A percentile compares a stretch with the other conserved stretches of the same genome.
These are phyloP conservation scores for Colletotrichum musicola DNA, from an alignment of 2,329 filamentous ascomycete genomes.

Conservation along the genomic window DNA sequence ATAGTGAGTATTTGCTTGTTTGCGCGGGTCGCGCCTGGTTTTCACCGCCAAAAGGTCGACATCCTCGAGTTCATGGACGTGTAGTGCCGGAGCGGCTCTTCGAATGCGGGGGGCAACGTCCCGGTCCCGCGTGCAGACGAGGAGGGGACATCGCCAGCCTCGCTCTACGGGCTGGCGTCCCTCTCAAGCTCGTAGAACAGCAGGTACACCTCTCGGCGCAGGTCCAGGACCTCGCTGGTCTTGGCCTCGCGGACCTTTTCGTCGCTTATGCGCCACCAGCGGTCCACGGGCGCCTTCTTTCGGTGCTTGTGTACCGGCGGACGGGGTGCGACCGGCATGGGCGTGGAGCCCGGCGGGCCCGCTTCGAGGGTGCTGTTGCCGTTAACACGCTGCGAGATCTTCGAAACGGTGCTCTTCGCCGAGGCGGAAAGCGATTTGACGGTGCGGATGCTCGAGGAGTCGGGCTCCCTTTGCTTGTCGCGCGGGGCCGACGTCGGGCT, in stretches of 20 bases:
- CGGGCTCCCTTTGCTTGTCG: constrained; percentile 57
- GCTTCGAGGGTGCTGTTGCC: constrained; percentile 37
- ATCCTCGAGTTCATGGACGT: constrained; percentile 21
- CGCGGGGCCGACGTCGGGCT: constrained; percentile 42
- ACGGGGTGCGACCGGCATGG: constrained; percentile 40
- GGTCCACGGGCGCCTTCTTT: constrained; percentile 72
- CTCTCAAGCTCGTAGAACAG: constrained; percentile 93
- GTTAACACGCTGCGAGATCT: constrained; percentile 56
- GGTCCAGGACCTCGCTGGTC: constrained; percentile 88
- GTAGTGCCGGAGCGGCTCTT: constrained; percentile 21
- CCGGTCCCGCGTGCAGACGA: constrained; percentile 14
- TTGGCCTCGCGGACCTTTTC: constrained; percentile 96
- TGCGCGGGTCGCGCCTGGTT: too few species aligned
- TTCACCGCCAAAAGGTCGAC: constrained; percentile 28
- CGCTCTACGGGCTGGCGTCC: constrained; percentile 43
- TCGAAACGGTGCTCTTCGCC: constrained; percentile 66
- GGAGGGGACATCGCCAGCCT: constrained; percentile 37
- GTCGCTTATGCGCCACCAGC: constrained; percentile 98
- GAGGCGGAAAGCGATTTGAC: constrained; percentile 70
- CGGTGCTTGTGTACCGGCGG: constrained; percentile 54
- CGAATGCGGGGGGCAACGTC: constrained; percentile 30
- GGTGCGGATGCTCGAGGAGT: constrained; percentile 66
- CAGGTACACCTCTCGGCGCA: constrained; percentile 97
- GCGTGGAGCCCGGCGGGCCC: constrained; percentile 41
- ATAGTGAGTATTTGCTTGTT: neutral